Base-by-base conservation (phyloP, 305 asterid genomes). In the Fraxinus greggii region DNA sequence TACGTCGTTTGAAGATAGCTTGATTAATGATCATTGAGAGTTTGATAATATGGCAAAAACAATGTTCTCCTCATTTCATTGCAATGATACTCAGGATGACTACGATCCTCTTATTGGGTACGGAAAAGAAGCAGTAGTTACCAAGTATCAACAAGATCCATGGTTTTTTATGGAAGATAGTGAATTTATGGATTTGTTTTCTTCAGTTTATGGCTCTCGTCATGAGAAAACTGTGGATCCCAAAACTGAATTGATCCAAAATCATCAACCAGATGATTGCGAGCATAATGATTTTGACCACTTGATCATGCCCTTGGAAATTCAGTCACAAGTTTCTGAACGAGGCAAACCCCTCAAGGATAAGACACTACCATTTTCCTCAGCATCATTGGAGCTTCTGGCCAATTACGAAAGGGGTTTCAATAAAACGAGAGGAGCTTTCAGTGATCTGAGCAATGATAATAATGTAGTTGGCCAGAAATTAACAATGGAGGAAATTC, bases 401-500 rank as follows among this genome's bases (percentile, higher is more conserved):
- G 85, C 23, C 17, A 81, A 7, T 48, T 87, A 85, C 35, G 86
- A 84, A 3, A 89, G 79, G 69, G 83, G 85, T n/a, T 45, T 77
- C 29, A 88, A 82, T 72, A 87, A 36, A 75, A 26, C 80, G 6
- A 74, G 61, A 0, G 79, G 38, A 45, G 85, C 26, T 48, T 17
- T 12, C 35, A 69, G 51, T 61, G 10, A 67, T 5, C 15, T 23
- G 21, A 23, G 7, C 23, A 40, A 21, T 38, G 76, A 72, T 77
- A 32, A n/a, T 8, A 24, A n/a, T 6, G 48, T 4, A 33, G 79
- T 61, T 17, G 65, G 72, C 51, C 72, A 31, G 13, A 87, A 81
- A 59, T 23, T 91, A 19, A 86, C 92, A 23, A 48, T 85, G 36
- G 89, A 81, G 10, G 92, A 92, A 19, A 86, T 88, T 76, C 29